These are phyloP conservation scores for Debaryomyces sp. DNA, from an alignment of 1,139 yeast species.

Conservation along the genomic window DNA sequence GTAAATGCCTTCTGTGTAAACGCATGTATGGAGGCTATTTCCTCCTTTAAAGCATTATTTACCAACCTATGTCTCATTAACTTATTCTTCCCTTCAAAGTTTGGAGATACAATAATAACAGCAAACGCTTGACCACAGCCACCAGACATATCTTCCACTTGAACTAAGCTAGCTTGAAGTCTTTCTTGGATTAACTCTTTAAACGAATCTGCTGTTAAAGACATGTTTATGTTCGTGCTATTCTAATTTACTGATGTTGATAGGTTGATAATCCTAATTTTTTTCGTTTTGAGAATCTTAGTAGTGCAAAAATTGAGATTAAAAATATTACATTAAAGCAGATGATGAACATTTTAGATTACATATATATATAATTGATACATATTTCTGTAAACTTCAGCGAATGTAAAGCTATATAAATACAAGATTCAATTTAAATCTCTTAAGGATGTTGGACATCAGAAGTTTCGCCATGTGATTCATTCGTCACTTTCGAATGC, in stretches of 20 bases:
- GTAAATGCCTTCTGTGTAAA: slow-evolving; percentile 90
- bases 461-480: slow-evolving; percentile 31
- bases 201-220: slow-evolving; percentile 50
- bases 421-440: neutral
- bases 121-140: slow-evolving; percentile 91
- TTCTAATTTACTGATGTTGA: neutral
- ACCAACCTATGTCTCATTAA: slow-evolving; percentile 86
- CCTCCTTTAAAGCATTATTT: slow-evolving; percentile 75
- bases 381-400: neutral
- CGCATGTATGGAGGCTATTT: slow-evolving; percentile 87
- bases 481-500: slow-evolving; percentile 32
- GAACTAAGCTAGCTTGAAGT: slow-evolving; percentile 55
- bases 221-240: slow-evolving; percentile 21
- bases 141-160: slow-evolving; percentile 74
- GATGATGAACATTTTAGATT: neutral
- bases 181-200: slow-evolving; percentile 51
- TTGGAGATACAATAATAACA: slow-evolving; percentile 73
- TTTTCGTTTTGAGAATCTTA: neutral
- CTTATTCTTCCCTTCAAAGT: slow-evolving; percentile 81
- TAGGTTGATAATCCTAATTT: neutral
- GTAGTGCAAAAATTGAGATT: neutral
- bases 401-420: neutral
- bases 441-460: slow-evolving; percentile 1
- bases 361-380: neutral
- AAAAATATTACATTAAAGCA: neutral